phyloP scores from a whole-genome alignment of 2,329 filamentous ascomycete species.

The Malbranchea zuffiana region DNA sequence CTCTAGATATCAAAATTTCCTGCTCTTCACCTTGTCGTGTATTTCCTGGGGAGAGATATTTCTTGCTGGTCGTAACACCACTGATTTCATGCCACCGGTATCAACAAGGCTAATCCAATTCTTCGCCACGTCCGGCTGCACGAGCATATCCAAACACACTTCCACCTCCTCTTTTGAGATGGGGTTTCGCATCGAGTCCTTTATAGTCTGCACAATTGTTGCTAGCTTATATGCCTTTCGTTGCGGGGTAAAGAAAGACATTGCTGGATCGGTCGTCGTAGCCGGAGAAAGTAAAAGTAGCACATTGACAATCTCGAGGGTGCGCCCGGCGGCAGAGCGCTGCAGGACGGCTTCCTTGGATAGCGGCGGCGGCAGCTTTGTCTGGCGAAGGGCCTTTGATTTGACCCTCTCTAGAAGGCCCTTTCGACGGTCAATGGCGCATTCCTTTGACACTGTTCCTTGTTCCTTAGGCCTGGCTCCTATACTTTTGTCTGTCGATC shows the following conservation, averaged over 20 bases:
- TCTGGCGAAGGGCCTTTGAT: slow-evolving; percentile 50
- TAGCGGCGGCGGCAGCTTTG: slow-evolving; percentile 35
- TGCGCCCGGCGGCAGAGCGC: slow-evolving; percentile 54
- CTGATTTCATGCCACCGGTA: slow-evolving; percentile 35
- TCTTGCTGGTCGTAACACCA: slow-evolving; percentile 36
- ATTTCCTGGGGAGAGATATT: slow-evolving; percentile 29
- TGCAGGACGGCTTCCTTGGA: slow-evolving; percentile 49
- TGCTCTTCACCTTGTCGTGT: slow-evolving; percentile 20
- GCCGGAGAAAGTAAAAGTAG: slow-evolving; percentile 49
- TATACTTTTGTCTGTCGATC: slow-evolving; percentile 22
- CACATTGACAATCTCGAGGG: slow-evolving; percentile 57
- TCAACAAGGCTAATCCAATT: slow-evolving; percentile 41
- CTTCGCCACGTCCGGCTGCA: slow-evolving; percentile 37
- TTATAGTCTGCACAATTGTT: slow-evolving; percentile 52
- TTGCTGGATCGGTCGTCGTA: slow-evolving; percentile 22
- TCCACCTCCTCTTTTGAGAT: slow-evolving; percentile 41
- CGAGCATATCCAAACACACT: slow-evolving; percentile 39
- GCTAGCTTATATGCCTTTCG: slow-evolving; percentile 57
- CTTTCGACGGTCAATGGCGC: slow-evolving; percentile 37
- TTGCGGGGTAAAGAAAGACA: slow-evolving; percentile 36
- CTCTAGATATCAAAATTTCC: slow-evolving; percentile 8
- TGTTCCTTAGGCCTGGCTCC: slow-evolving; percentile 9
- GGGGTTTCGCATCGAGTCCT: slow-evolving; percentile 50
- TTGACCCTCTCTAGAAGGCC: slow-evolving; percentile 66
- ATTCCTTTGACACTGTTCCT: slow-evolving; percentile 16